Percentiles rank a stretch among this genome's conserved stretches.
phyloP scores from a whole-genome alignment of 371 early-diverging fungal species.

The Mortierella sp. region DNA sequence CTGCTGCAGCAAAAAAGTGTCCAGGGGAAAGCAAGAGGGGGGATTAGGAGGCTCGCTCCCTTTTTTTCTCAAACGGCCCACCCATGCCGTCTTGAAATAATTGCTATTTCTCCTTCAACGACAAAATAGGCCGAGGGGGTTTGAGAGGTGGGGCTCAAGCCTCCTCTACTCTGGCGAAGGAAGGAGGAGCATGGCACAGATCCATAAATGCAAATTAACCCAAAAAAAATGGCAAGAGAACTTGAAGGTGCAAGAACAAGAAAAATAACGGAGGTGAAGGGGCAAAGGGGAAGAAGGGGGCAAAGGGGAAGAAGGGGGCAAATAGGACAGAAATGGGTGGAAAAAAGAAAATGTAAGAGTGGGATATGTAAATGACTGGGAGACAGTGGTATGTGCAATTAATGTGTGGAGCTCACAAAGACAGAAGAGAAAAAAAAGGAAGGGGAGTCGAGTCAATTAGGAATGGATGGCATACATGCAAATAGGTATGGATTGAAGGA shows the following conservation, averaged over 20 bases:
- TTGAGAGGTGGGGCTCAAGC: neutral
- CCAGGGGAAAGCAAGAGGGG: neutral
- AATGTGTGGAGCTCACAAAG: neutral
- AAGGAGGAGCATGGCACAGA: neutral
- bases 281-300: neutral
- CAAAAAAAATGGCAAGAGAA: neutral
- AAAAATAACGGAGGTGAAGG: neutral
- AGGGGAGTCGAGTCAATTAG: too few species aligned
- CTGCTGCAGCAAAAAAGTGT: neutral
- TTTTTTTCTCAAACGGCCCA: neutral
- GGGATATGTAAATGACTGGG: neutral
- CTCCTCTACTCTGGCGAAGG: neutral
- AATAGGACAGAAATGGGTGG: neutral
- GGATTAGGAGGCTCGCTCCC: neutral
- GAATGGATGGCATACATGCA: too few species aligned
- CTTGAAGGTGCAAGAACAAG: neutral
- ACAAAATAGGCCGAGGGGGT: neutral
- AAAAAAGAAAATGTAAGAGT: neutral
- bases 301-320: neutral
- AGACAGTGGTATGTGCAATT: neutral
- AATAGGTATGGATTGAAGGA: too few species aligned
- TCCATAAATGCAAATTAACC: conserved; percentile 4
- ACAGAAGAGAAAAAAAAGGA: neutral
- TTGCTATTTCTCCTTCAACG: neutral
- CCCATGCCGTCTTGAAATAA: neutral